These are phyloP conservation scores for Beauveria brongniartii DNA, from an alignment of 2,329 filamentous ascomycete species.

Conservation along the genomic window DNA sequence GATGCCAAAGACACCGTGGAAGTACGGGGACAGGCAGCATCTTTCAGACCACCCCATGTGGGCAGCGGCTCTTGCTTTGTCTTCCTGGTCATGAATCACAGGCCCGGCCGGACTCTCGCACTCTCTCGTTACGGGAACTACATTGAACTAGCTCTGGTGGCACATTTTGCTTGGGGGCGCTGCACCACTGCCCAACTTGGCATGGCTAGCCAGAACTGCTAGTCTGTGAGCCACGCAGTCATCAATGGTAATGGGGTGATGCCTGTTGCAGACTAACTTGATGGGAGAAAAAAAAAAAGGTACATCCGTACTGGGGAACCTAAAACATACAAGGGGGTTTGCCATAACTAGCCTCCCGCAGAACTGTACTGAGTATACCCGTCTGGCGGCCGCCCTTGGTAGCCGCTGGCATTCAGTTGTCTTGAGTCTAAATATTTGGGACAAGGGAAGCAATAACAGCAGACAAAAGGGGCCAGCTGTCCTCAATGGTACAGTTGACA, in stretches of 20 bases:
- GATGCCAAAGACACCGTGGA: neutral
- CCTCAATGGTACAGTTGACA: neutral
- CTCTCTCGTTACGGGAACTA: constrained; percentile 1
- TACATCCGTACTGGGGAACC: constrained; percentile 7
- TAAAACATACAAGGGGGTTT: constrained; percentile 8
- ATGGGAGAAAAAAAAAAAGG: neutral
- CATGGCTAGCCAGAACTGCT: constrained; percentile 4
- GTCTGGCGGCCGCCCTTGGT: constrained; percentile 3
- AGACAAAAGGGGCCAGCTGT: neutral
- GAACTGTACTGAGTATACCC: neutral
- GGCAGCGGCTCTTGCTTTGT: constrained; percentile 3
- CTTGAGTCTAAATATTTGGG: neutral
- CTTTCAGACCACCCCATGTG: constrained; percentile 3
- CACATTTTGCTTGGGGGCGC: neutral
- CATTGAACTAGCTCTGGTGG: neutral
- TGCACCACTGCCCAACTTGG: constrained; percentile 11
- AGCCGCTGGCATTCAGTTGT: constrained; percentile 4
- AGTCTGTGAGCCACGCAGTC: constrained; percentile 5
- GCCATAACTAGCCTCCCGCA: neutral
- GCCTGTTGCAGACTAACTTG: neutral
- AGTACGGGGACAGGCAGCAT: neutral
- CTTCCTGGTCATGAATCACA: constrained; percentile 3
- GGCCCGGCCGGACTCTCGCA: neutral
- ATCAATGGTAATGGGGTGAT: constrained; percentile 6
- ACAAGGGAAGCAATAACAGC: neutral